Conservation (phyloP, 2,329 filamentous ascomycete genomes). For the Bisporella sp. region DNA sequence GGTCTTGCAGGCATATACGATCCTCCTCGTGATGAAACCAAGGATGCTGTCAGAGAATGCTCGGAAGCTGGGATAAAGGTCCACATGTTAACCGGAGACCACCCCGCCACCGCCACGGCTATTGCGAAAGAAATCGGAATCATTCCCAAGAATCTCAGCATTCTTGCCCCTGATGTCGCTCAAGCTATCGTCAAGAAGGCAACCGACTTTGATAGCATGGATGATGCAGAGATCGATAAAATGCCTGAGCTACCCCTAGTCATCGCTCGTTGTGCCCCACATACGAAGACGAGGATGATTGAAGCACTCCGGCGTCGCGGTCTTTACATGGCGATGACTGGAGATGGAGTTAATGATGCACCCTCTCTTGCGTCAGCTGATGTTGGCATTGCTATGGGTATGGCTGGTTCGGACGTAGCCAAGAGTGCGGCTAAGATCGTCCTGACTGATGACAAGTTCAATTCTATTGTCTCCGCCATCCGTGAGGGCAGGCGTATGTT, state of each 20-base stretch:
- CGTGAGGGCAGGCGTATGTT: conserved; percentile 46
- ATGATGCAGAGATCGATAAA: conserved; percentile 41
- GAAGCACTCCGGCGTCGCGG: conserved; percentile 44
- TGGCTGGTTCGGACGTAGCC: conserved; percentile 53
- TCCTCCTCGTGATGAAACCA: conserved; percentile 51
- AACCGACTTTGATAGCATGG: conserved; percentile 37
- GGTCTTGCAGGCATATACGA: conserved; percentile 53
- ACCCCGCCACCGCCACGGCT: not conserved
- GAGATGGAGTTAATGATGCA: conserved; percentile 50
- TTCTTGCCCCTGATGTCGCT: not conserved
- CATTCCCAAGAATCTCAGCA: not conserved
- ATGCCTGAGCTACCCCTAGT: conserved; percentile 45
- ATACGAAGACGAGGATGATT: conserved; percentile 49
- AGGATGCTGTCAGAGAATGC: conserved; percentile 50
- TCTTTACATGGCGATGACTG: conserved; percentile 45
- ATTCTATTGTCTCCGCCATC: conserved; percentile 44
- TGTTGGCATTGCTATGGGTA: conserved; percentile 54
- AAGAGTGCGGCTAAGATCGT: conserved; percentile 51
- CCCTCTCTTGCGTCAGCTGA: conserved; percentile 45
- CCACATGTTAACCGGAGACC: conserved; percentile 54
- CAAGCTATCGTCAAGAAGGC: conserved; percentile 46
- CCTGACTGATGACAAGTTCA: conserved; percentile 45
- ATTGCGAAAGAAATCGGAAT: conserved; percentile 1
- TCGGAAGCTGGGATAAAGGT: conserved; percentile 64
- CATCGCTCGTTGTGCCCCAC: conserved; percentile 44